These are phyloP conservation scores for Monosporascus cannonballus DNA, from an alignment of 2,329 filamentous ascomycete genomes.

Conservation along the genomic window DNA sequence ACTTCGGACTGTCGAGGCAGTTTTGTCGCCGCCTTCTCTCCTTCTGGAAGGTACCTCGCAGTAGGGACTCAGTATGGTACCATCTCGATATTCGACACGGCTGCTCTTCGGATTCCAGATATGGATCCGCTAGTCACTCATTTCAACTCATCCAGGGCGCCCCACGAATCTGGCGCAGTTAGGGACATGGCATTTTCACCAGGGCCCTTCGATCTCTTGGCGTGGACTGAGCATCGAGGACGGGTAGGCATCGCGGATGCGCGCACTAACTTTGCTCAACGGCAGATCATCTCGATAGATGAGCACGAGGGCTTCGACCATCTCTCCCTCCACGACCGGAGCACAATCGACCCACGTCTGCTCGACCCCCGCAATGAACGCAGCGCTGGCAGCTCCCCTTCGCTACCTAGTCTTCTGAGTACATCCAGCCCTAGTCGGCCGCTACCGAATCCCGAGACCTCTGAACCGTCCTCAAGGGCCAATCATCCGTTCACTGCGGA, in stretches of 20 bases:
- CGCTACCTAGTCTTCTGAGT: constrained; percentile 31
- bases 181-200: constrained; percentile 90
- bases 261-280: constrained; percentile 57
- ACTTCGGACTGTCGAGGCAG: constrained; percentile 56
- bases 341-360: constrained; percentile 47
- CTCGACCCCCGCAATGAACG: constrained; percentile 41
- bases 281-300: constrained; percentile 63
- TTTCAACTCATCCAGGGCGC: constrained; percentile 71
- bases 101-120: constrained; percentile 36
- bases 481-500: constrained; percentile 47
- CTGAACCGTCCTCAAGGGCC: constrained; percentile 34
- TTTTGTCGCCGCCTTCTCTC: constrained; percentile 73
- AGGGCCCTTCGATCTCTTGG: constrained; percentile 80
- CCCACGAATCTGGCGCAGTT: constrained; percentile 68
- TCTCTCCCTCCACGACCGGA: constrained; percentile 49
- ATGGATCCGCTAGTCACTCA: constrained; percentile 62
- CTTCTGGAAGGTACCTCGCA: constrained; percentile 64
- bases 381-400: constrained; percentile 20
- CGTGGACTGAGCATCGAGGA: constrained; percentile 88
- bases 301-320: constrained; percentile 51
- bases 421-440: constrained; percentile 15
- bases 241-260: constrained; percentile 69
- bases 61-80: constrained; percentile 76
- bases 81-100: constrained; percentile 67
- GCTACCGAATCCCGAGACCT: constrained; percentile 24